Evolutionary conservation across 495 filamentous ascomycete species (phyloP).

Genomic region (Antarctomyces pellizariae): DNA sequence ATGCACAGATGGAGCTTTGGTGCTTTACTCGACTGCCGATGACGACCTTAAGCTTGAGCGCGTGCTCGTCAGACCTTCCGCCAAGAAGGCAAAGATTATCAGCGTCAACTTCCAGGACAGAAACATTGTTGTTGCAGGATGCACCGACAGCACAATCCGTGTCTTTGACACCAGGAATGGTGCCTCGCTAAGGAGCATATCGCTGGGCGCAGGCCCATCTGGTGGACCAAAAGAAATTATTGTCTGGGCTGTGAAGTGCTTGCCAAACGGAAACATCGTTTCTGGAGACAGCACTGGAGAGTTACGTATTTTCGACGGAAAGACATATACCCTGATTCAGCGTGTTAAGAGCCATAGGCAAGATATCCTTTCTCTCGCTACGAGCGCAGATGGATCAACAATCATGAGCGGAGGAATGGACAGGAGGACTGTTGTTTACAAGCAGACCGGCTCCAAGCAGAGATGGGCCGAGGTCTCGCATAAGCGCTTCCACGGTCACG

Average conservation of each 20-base stretch:
- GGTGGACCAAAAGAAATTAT: conserved; percentile 66
- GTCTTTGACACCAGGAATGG: conserved; percentile 72
- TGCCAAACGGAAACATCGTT: conserved; percentile 72
- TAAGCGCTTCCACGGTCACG: conserved; percentile 63
- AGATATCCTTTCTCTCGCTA: conserved; percentile 69
- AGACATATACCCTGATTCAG: conserved; percentile 68
- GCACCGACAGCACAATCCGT: conserved; percentile 76
- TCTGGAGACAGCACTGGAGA: conserved; percentile 89
- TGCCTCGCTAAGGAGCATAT: conserved; percentile 51
- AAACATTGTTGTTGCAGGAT: conserved; percentile 65
- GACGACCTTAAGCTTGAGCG: conserved; percentile 49
- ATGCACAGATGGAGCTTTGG: conserved; percentile 76
- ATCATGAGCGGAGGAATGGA: conserved; percentile 89
- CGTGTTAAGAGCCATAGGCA: conserved; percentile 65
- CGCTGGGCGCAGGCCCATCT: conserved; percentile 48
- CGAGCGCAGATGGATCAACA: conserved; percentile 54
- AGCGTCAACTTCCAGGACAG: conserved; percentile 75
- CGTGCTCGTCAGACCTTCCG: conserved; percentile 43
- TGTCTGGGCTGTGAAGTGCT: conserved; percentile 78
- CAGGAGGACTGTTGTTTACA: conserved; percentile 59
- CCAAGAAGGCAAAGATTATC: conserved; percentile 65
- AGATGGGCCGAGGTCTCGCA: conserved; percentile 76
- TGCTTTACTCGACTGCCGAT: conserved; percentile 65
- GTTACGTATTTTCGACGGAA: conserved; percentile 80
- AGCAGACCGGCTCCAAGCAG: conserved; percentile 28